Base-by-base conservation (phyloP, 345 rosid species). In the Cardiospermum halicacabum region DNA sequence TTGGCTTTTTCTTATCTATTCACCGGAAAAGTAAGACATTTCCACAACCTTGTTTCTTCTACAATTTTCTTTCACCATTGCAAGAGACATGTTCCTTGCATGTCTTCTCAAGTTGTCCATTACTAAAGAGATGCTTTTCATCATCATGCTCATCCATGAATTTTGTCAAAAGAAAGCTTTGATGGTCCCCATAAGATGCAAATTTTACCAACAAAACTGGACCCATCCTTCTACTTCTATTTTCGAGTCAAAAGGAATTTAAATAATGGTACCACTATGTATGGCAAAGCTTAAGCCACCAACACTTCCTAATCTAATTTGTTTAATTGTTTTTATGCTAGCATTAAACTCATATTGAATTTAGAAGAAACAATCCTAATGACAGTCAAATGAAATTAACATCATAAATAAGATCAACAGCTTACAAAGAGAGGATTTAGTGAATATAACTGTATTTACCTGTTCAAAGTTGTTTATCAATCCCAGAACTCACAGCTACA, bases 21-120 rank as follows among this genome's bases (percentile, higher is more conserved):
- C 4, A 21, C 3, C 28, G 56, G 19, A 56, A 56, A 30, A 2
- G 24, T 2, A 30, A 30, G n/a, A 56, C n/a, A 27, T 32, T 36
- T 11, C 45, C 32, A 18, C 11, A 3, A 16, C 32, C 40, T n/a
- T 45, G 27, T 45, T 26, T 9, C 37, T 4, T 8, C 63, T 39
- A 43, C 12, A 16, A 5, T 28, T 11, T 24, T 24, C 55, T 40
- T 27, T 60, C 10, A 43, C 37, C 49, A 18, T 43, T 31, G 30
- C 34, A 31, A 50, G 24, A 56, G 56, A 69, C 74, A 72, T 69
- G 69, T 69, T 69, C 21, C 42, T 2, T 58, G 37, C 67, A 54
- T 71, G 79, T 71, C 56, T 75, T 53, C 39, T 11, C 32, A 22
- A 48, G 64, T 11, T 22, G 24, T 37, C 42, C 22, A 36, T 50